Evolutionary conservation across 2,329 filamentous ascomycete genomes (phyloP), one percentile per base, ranked within the genome.

Genomic region (Thielaviopsis musarum): DNA sequence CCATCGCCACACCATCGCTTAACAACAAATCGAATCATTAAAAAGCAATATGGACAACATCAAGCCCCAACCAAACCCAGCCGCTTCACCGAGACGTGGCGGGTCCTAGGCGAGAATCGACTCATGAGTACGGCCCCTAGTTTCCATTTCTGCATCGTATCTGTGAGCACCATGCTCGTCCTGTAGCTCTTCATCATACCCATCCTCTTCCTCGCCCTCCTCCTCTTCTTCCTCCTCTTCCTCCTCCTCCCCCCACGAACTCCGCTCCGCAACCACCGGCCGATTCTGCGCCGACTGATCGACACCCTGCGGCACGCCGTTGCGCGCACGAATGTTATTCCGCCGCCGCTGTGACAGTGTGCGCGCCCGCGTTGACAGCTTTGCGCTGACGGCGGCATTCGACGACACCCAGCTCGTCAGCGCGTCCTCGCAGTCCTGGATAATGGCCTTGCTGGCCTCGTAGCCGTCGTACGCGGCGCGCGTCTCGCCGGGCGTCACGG

Each of bases 381-480:
- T 91, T 64, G 91, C 85, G 60, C 80, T 86, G 65, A 98, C 90
- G 53, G 88, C 85, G 5, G 93, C 91, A 69, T 94, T 93, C 67
- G 89, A 85, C 61, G 83, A 81, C 48, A 97, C 90, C 93, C 93
- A 98, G 77, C 95, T 96, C 70, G 90, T 96, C 62, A 98, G 83
- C 1, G 93, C 82, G 70, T 97, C 91, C 74, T 98, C 93, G 72
- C 93, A 98, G 73, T 98, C 93, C 75, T 98, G 93, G 68, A 98
- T 97, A 73, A 98, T 97, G 64, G 87, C 91, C 76, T 96, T 97
- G 80, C 88, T 95, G 63, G 91, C 91, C 72, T 98, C 93, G 70
- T 98, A 98, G 63, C 93, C 93, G 68, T 98, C 93, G 69, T 98
- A 98, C 1, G 93, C 91, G 58, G 88, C 83, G 64, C 93, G 87